Evolutionary conservation across 192 early-diverging fungal genomes (phyloP).

Genomic region (Backusella parvicylindrica): DNA sequence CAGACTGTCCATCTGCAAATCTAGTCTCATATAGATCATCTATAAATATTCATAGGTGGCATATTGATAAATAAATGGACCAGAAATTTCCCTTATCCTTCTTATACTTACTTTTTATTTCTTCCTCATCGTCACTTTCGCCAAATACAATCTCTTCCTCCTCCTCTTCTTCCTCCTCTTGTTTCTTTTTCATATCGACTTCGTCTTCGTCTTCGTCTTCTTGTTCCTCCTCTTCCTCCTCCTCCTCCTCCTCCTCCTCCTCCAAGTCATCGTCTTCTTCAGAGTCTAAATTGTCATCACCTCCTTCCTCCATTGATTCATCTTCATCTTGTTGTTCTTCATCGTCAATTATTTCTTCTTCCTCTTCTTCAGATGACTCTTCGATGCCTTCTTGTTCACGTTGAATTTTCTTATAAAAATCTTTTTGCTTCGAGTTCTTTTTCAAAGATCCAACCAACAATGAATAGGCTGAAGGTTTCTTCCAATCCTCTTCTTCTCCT

Average conservation of each 20-base stretch:
- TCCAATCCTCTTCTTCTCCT: conserved; percentile 42
- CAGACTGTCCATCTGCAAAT: conserved; percentile 35
- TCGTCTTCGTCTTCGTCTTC: neutral
- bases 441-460: conserved; percentile 55
- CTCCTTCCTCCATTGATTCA: conserved; percentile 12
- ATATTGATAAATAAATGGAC: neutral
- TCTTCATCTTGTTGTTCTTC: conserved; percentile 26
- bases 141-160: conserved; percentile 13
- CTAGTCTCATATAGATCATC: conserved; percentile 33
- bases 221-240: neutral
- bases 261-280: conserved; percentile 28
- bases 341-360: conserved; percentile 19
- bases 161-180: conserved; percentile 28
- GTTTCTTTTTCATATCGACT: conserved; percentile 22
- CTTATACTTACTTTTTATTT: conserved; percentile 2
- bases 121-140: conserved; percentile 36
- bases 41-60: too few relatives aligned
- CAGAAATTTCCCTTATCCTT: neutral
- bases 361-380: conserved; percentile 21
- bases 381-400: conserved; percentile 50
- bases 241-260: conserved; percentile 18
- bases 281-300: conserved; percentile 1
- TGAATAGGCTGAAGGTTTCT: conserved; percentile 54
- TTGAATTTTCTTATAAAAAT: conserved; percentile 45
- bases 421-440: conserved; percentile 50